Evolutionary conservation across 176 grass and related monocot species (phyloP).

Genomic region (Leersia perrieri): DNA sequence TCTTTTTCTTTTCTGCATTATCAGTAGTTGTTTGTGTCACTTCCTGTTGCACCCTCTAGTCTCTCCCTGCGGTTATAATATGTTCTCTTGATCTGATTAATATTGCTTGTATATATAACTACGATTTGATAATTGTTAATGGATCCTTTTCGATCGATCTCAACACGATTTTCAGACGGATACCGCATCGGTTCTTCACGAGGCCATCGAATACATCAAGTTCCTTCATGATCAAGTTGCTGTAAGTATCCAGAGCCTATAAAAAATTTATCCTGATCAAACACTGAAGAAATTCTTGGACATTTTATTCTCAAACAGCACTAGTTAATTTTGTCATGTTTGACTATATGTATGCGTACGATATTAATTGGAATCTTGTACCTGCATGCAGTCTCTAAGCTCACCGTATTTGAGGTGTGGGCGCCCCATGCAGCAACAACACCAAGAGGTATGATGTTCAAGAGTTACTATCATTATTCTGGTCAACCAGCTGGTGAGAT

Average conservation of each 20-base stretch:
- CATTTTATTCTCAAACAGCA: background rate
- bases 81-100: background rate
- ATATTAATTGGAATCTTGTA: background rate
- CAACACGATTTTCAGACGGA: slow-evolving; percentile 50
- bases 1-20: slow-evolving; percentile 17
- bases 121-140: background rate
- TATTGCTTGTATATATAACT: background rate
- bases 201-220: slow-evolving; percentile 91
- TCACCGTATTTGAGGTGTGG: slow-evolving; percentile 70
- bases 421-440: slow-evolving; percentile 37
- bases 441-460: slow-evolving; percentile 27
- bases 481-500: background rate
- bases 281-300: background rate
- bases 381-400: slow-evolving; percentile 72
- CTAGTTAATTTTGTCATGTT: background rate
- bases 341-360: background rate
- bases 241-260: slow-evolving; percentile 46
- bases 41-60: background rate
- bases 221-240: slow-evolving; percentile 87
- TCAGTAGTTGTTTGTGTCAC: background rate
- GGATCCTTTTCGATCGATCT: background rate
- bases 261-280: background rate
- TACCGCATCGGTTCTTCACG: slow-evolving; percentile 97
- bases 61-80: background rate
- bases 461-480: background rate